Conservation (phyloP, 495 filamentous ascomycete species). For the Friedmanniomyces simplex region DNA sequence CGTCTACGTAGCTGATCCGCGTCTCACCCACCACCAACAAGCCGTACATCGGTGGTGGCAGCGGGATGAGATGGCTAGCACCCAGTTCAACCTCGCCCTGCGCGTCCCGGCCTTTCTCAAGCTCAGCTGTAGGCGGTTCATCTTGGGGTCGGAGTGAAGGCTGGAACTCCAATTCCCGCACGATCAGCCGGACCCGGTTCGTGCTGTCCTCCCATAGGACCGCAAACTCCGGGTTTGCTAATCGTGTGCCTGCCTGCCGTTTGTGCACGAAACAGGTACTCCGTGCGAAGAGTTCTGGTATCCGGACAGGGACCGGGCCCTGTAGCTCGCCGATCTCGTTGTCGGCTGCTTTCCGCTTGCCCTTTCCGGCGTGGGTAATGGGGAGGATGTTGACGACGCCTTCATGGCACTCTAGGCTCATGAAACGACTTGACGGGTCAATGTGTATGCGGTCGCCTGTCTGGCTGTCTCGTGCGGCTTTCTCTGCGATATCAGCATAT, state of each 20-base stretch:
- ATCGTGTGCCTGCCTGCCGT: conserved; percentile 31
- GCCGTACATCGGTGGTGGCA: conserved; percentile 47
- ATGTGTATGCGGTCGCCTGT: conserved; percentile 66
- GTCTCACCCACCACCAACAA: conserved; percentile 79
- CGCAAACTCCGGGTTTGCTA: conserved; percentile 64
- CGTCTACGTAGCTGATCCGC: conserved; percentile 69
- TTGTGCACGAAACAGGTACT: conserved; percentile 72
- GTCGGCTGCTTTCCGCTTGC: conserved; percentile 43
- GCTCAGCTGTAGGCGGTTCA: conserved; percentile 40
- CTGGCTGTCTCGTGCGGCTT: conserved; percentile 66
- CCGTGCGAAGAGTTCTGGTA: conserved; percentile 79
- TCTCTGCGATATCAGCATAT: conserved; percentile 65
- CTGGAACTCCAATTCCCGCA: conserved; percentile 45
- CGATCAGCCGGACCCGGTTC: conserved; percentile 49
- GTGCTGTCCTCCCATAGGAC: conserved; percentile 68
- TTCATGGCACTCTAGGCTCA: conserved; percentile 82
- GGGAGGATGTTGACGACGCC: conserved; percentile 71
- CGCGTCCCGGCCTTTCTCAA: conserved; percentile 33
- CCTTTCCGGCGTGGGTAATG: conserved; percentile 45
- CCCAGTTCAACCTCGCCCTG: conserved; percentile 59
- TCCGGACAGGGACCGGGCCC: conserved; percentile 58
- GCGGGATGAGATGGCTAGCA: conserved; percentile 73
- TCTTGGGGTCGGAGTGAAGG: conserved; percentile 33
- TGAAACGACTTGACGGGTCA: conserved; percentile 69
- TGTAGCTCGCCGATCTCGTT: conserved; percentile 48